Evolutionary conservation across 2,329 filamentous ascomycete genomes (phyloP).

Genomic region (Hymenoscyphus albidus): DNA sequence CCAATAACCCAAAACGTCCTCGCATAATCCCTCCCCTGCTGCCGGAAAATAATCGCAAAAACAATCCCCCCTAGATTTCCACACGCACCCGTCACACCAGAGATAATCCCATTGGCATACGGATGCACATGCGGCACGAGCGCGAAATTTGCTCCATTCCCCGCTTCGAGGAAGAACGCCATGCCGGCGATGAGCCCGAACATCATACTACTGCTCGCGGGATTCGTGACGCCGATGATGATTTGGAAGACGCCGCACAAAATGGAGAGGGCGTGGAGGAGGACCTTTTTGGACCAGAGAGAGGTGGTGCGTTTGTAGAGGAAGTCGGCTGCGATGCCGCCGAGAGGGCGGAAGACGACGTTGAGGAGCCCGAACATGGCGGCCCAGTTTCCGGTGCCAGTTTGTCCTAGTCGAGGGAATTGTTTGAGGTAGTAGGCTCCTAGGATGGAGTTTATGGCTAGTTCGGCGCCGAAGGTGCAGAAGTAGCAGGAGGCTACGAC

Average conservation of each 20-base stretch:
- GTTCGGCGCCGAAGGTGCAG: conserved; percentile 60
- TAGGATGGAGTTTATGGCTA: conserved; percentile 59
- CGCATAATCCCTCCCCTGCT: conserved; percentile 63
- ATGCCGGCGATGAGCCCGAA: conserved; percentile 73
- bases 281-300: conserved; percentile 62
- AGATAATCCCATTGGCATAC: conserved; percentile 72
- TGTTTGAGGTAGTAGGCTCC: conserved; percentile 56
- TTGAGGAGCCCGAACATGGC: conserved; percentile 76
- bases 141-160: conserved; percentile 83
- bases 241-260: conserved; percentile 57
- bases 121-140: conserved; percentile 82
- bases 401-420: conserved; percentile 55
- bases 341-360: conserved; percentile 61
- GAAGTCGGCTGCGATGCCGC: conserved; percentile 53
- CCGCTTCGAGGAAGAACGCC: conserved; percentile 78
- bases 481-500: conserved; percentile 55
- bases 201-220: conserved; percentile 60
- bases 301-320: conserved; percentile 37
- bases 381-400: conserved; percentile 57
- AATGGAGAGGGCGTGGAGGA: conserved; percentile 53
- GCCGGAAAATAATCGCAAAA: conserved; percentile 80
- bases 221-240: conserved; percentile 60
- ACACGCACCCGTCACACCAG: conserved; percentile 71
- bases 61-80: conserved; percentile 84
- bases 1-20: conserved; percentile 80